Evolutionary conservation across 192 early-diverging fungal genomes (phyloP).

Genomic region (Rhizophagus clarus): DNA sequence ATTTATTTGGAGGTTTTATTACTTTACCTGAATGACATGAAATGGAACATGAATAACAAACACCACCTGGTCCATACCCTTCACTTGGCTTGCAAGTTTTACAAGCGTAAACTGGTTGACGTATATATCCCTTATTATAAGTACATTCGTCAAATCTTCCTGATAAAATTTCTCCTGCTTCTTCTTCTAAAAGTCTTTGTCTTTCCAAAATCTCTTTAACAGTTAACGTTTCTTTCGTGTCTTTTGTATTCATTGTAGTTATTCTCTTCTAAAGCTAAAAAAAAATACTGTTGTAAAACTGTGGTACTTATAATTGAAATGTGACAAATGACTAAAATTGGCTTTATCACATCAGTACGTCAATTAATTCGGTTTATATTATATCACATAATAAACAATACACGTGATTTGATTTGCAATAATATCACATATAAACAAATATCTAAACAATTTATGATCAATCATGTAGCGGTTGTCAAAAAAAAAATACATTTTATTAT

Average conservation of each 20-base stretch:
- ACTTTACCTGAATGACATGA: constrained; percentile 59
- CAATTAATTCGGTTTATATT: too few species aligned
- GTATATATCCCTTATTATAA: constrained; percentile 71
- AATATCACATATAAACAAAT: too few species aligned
- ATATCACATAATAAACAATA: too few species aligned
- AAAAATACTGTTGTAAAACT: neutral
- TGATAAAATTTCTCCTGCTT: constrained; percentile 60
- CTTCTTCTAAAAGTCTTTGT: constrained; percentile 43
- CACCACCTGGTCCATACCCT: constrained; percentile 48
- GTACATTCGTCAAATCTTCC: constrained; percentile 78
- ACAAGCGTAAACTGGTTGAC: constrained; percentile 83
- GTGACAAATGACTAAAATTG: too few species aligned
- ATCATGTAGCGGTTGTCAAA: too few species aligned
- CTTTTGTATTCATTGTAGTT: constrained; percentile 21
- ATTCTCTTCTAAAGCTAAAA: neutral
- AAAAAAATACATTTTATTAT: too few species aligned
- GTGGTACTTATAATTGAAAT: too few species aligned
- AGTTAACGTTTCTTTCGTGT: constrained; percentile 41
- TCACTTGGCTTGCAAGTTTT: constrained; percentile 64
- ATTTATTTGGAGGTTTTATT: neutral
- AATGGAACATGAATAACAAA: constrained; percentile 82
- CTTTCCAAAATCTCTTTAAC: constrained; percentile 40
- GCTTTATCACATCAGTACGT: too few species aligned
- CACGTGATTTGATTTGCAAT: too few species aligned
- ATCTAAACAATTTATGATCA: too few species aligned